phyloP scores from a whole-genome alignment of 306 rosid species.

The Gastrolobium bilobum region DNA sequence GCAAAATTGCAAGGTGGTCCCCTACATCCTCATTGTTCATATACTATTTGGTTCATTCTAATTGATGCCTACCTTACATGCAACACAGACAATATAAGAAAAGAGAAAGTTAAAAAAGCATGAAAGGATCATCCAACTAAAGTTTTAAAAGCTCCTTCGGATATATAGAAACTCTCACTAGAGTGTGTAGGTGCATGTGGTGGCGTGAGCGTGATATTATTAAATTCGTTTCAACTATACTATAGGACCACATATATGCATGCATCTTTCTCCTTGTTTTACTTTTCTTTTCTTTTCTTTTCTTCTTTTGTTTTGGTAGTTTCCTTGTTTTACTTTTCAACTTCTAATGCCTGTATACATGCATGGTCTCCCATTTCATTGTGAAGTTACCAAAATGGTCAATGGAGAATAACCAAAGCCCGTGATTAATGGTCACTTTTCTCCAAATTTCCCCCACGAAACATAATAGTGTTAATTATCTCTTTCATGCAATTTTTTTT shows the following conservation, averaged over 20 bases:
- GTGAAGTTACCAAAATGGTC: background rate
- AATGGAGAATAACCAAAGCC: background rate
- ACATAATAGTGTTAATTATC: background rate
- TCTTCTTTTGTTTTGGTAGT: too few relatives aligned
- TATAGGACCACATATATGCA: conserved; percentile 57
- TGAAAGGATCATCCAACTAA: conserved; percentile 48
- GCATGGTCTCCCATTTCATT: background rate
- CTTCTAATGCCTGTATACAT: background rate
- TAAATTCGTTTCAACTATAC: conserved; percentile 40
- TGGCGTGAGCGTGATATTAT: conserved; percentile 64
- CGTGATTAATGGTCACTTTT: conserved; percentile 11
- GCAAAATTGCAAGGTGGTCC: conserved; percentile 54
- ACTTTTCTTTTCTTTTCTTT: too few relatives aligned
- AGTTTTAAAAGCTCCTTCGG: conserved; percentile 33
- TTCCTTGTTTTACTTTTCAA: conserved; percentile 30
- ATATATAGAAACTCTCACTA: conserved; percentile 49
- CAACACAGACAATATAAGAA: conserved; percentile 24
- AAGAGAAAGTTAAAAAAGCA: background rate
- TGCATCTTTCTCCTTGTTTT: conserved; percentile 36
- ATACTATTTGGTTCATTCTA: conserved; percentile 46
- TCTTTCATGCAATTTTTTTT: background rate
- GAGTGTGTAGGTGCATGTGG: conserved; percentile 53
- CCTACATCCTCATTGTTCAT: conserved; percentile 40
- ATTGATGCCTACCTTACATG: conserved; percentile 61
- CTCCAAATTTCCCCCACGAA: background rate